Evolutionary conservation across 2,329 filamentous ascomycete species (phyloP).

Genomic region (Juglanconis oblonga): DNA sequence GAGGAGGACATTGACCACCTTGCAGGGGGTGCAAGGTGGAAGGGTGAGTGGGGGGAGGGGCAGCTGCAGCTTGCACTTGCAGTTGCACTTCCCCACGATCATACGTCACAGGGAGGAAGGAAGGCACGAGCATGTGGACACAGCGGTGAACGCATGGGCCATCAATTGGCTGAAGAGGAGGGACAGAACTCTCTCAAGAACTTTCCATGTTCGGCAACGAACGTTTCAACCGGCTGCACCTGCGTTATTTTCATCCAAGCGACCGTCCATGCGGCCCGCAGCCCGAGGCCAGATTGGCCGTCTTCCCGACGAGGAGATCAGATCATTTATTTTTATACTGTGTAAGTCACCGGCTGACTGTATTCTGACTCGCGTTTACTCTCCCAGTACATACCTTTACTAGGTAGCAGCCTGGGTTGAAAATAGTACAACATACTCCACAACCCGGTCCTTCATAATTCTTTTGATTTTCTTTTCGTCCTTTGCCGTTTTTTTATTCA

Average conservation of each 20-base stretch:
- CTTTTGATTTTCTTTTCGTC: too few relatives aligned
- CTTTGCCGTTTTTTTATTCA: too few relatives aligned
- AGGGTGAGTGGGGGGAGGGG: slow-evolving; percentile 1
- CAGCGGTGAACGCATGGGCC: neutral
- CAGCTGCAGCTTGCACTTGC: slow-evolving; percentile 4
- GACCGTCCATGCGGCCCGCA: neutral
- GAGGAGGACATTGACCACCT: too few relatives aligned
- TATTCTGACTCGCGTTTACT: too few relatives aligned
- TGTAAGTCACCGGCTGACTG: too few relatives aligned
- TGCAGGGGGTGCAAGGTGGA: neutral
- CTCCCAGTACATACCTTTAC: too few relatives aligned
- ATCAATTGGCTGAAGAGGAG: slow-evolving; percentile 3
- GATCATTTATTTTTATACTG: too few relatives aligned
- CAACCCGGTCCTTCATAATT: too few relatives aligned
- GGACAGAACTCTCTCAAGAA: neutral
- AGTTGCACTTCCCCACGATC: neutral
- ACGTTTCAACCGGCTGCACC: neutral
- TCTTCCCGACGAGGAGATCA: too few relatives aligned
- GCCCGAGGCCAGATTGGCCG: neutral
- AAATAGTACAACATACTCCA: neutral
- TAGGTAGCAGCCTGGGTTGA: neutral
- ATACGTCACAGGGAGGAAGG: slow-evolving; percentile 3
- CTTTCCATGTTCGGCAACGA: neutral
- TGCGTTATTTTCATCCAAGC: neutral
- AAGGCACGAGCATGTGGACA: neutral